Conservation (phyloP, 345 rosid genomes). For the Arabis hirsuta region DNA sequence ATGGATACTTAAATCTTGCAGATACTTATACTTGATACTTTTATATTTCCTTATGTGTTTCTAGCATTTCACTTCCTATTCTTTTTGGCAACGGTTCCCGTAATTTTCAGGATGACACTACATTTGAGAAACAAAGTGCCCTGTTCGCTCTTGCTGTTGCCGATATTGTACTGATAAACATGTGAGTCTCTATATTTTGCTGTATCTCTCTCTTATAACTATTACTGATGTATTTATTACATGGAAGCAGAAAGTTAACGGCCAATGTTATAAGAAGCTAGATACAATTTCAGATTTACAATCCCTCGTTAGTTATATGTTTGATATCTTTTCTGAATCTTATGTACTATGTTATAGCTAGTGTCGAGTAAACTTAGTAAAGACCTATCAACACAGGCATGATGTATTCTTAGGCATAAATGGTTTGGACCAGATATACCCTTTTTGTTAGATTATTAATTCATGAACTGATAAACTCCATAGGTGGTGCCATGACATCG, state of each 20-base stretch:
- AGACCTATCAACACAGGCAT: not conserved
- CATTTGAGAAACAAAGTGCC: conserved; percentile 83
- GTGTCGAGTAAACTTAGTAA: not conserved
- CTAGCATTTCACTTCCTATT: conserved; percentile 2
- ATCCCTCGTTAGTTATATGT: not conserved
- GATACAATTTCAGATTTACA: not conserved
- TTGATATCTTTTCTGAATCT: not conserved
- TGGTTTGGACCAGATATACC: not conserved
- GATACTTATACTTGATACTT: conserved; percentile 6
- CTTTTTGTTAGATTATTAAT: conserved; percentile 24
- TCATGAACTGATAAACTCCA: conserved; percentile 25
- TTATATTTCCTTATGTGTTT: not conserved
- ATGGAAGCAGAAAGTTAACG: not conserved
- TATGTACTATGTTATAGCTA: not conserved
- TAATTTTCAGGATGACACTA: conserved; percentile 72
- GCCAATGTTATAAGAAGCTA: not conserved
- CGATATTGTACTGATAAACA: conserved; percentile 74
- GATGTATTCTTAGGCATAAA: not conserved
- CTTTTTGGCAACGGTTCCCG: not conserved
- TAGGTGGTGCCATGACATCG: conserved; percentile 96
- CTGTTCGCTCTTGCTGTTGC: conserved; percentile 74
- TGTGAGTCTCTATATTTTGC: conserved; percentile 51
- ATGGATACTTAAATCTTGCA: not conserved
- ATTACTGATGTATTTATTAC: not conserved
- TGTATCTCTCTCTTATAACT: conserved; percentile 13